phyloP scores from a whole-genome alignment of 352 stramenopile genomes.

The Globisporangium recalcitrans region DNA sequence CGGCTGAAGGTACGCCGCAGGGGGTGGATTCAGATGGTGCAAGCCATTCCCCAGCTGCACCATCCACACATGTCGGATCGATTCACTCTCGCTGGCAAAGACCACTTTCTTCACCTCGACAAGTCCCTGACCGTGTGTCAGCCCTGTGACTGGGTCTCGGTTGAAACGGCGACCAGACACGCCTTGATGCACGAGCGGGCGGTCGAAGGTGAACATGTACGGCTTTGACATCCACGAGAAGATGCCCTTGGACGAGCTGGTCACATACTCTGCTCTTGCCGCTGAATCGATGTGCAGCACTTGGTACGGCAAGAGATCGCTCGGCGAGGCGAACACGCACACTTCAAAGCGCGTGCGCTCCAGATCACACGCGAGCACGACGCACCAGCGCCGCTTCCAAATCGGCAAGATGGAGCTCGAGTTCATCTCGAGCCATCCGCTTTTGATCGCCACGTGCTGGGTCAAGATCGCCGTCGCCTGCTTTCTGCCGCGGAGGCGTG shows the following conservation, averaged over 20 bases:
- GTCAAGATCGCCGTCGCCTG: conserved; percentile 42
- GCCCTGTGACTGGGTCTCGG: conserved; percentile 22
- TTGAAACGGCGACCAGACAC: conserved; percentile 34
- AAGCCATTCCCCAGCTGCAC: conserved; percentile 18
- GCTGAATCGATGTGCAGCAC: conserved; percentile 44
- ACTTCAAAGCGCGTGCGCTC: conserved; percentile 43
- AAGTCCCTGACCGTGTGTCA: conserved; percentile 31
- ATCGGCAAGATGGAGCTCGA: conserved; percentile 29
- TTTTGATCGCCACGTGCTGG: conserved; percentile 40
- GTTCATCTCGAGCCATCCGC: conserved; percentile 53
- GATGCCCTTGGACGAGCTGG: conserved; percentile 15
- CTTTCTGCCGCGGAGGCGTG: conserved; percentile 39
- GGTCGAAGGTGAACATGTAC: conserved; percentile 34
- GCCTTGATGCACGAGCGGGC: conserved; percentile 29
- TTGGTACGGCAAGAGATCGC: conserved; percentile 30
- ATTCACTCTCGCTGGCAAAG: conserved; percentile 34
- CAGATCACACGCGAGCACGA: conserved; percentile 45
- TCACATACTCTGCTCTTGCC: conserved; percentile 21
- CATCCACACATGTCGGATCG: conserved; percentile 29
- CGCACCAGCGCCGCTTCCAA: conserved; percentile 64
- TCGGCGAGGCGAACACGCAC: conserved; percentile 39
- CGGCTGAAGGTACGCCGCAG: not conserved
- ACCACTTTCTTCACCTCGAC: conserved; percentile 31
- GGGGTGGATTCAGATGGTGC: not conserved
- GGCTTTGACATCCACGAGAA: conserved; percentile 35